Evolutionary conservation across 106 monocot genomes (phyloP).

Genomic region (Apostasia shenzhenica): DNA sequence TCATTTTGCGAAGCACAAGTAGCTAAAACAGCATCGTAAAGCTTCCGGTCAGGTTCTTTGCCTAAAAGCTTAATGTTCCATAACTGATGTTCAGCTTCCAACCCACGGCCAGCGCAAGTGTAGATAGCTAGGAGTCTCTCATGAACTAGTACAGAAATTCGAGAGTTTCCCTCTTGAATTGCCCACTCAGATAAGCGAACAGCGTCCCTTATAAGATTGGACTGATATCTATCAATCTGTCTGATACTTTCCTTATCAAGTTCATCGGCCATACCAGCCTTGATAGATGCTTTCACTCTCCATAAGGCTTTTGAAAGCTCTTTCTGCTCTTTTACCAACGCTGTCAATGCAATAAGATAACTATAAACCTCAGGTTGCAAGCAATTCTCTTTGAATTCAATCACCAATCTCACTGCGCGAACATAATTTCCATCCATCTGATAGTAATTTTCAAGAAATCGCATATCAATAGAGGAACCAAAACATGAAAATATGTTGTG

Average conservation of each 20-base stretch:
- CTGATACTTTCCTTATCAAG: slow-evolving; percentile 31
- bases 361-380: slow-evolving; percentile 78
- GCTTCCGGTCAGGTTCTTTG: slow-evolving; percentile 64
- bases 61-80: slow-evolving; percentile 83
- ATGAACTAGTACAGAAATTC: slow-evolving; percentile 42
- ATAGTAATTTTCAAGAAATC: slow-evolving; percentile 6
- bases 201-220: slow-evolving; percentile 44
- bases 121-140: slow-evolving; percentile 85
- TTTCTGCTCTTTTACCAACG: slow-evolving; percentile 95
- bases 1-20: slow-evolving; percentile 94
- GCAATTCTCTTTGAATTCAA: slow-evolving; percentile 64
- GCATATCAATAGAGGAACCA: not conserved
- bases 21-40: slow-evolving; percentile 72
- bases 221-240: slow-evolving; percentile 57
- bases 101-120: slow-evolving; percentile 72
- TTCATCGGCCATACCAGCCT: slow-evolving; percentile 28
- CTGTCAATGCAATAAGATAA: slow-evolving; percentile 78
- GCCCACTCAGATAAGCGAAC: slow-evolving; percentile 67
- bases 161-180: slow-evolving; percentile 42
- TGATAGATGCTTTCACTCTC: slow-evolving; percentile 40
- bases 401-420: slow-evolving; percentile 71
- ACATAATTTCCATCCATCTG: slow-evolving; percentile 78
- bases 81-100: slow-evolving; percentile 71
- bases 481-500: not conserved
- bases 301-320: slow-evolving; percentile 86